phyloP scores from a whole-genome alignment of 108 stramenopile species.

The Discostella pseudostelligera region DNA sequence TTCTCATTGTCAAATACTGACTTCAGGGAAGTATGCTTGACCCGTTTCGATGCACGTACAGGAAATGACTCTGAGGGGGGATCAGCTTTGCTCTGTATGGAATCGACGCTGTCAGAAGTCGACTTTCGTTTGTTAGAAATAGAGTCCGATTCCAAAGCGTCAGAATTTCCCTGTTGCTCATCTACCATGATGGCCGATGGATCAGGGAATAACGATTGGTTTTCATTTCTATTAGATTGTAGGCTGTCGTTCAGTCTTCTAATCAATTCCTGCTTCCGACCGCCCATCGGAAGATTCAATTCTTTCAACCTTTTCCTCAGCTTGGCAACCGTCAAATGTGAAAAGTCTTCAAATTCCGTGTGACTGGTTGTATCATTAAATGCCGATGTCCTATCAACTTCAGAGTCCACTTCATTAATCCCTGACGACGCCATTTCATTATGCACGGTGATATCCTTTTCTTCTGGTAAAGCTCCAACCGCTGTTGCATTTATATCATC shows the following conservation, averaged over 20 bases:
- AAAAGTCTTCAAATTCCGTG: background rate
- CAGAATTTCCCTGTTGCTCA: background rate
- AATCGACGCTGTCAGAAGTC: slow-evolving; percentile 1
- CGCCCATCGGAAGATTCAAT: background rate
- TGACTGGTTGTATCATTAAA: background rate
- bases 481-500: no score
- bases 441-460: no score
- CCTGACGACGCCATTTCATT: no score
- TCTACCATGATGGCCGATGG: background rate
- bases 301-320: slow-evolving; percentile 10
- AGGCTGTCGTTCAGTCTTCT: background rate
- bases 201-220: background rate
- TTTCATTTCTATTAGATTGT: background rate
- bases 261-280: slow-evolving; percentile 8
- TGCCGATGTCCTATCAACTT: no score
- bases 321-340: background rate
- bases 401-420: no score
- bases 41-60: slow-evolving; percentile 4
- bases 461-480: no score
- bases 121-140: background rate
- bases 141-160: background rate
- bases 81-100: background rate
- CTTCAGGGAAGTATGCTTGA: slow-evolving; percentile 4
- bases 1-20: slow-evolving; percentile 11
- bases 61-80: background rate